Conservation (phyloP, 2,329 filamentous ascomycete genomes). For the Rasamsonia emersonii region DNA sequence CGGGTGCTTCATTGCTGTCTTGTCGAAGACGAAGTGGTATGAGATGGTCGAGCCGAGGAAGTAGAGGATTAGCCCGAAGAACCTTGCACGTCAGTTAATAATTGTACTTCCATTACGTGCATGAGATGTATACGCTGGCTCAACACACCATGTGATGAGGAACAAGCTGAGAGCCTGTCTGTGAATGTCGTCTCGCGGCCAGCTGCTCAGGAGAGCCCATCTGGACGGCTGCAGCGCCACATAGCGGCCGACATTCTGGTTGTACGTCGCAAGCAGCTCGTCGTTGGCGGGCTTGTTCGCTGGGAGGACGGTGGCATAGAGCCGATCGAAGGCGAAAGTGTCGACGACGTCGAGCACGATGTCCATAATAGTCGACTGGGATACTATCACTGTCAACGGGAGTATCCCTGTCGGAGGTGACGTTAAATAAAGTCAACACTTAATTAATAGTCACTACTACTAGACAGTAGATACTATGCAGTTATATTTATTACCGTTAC, state of each 20-base stretch:
- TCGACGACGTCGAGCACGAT: conserved; percentile 14
- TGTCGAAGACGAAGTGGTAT: conserved; percentile 74
- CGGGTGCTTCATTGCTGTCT: conserved; percentile 68
- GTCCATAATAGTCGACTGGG: too few relatives aligned
- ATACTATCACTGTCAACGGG: too few relatives aligned
- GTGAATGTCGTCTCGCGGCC: conserved; percentile 21
- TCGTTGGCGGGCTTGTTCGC: not conserved
- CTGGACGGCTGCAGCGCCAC: conserved; percentile 17
- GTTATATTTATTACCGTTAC: too few relatives aligned
- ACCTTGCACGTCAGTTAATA: conserved; percentile 12
- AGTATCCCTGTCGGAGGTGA: too few relatives aligned
- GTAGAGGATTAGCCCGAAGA: conserved; percentile 4
- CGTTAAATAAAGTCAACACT: too few relatives aligned
- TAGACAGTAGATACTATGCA: too few relatives aligned
- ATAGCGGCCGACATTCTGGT: conserved; percentile 20
- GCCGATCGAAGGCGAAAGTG: conserved; percentile 14
- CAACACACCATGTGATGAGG: conserved; percentile 19
- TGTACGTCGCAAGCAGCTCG: conserved; percentile 7
- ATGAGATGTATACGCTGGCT: too few relatives aligned
- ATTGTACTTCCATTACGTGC: not conserved
- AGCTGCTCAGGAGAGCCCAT: conserved; percentile 19
- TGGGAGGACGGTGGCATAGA: conserved; percentile 13
- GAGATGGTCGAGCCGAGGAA: conserved; percentile 40
- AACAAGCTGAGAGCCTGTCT: conserved; percentile 22
- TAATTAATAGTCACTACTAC: too few relatives aligned